phyloP scores from a whole-genome alignment of 768 basidiomycete species.

The Flagelloscypha sp. region DNA sequence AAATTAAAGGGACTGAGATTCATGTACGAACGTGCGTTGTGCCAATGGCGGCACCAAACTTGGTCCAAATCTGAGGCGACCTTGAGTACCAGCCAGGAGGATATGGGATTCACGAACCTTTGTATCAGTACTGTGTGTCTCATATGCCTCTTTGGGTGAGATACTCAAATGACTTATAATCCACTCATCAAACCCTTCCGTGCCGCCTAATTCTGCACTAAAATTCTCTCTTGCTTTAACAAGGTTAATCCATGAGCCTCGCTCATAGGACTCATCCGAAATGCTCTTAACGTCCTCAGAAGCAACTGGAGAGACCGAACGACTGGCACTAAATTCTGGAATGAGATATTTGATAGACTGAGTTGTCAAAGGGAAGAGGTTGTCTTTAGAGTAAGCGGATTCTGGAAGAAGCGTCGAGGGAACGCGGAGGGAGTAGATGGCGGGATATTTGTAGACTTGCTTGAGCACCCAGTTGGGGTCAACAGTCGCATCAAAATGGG shows the following conservation, averaged over 20 bases:
- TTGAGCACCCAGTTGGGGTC: conserved; percentile 42
- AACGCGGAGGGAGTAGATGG: conserved; percentile 50
- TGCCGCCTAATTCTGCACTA: conserved; percentile 42
- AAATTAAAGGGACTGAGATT: background rate
- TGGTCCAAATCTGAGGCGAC: conserved; percentile 63
- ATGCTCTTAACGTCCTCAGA: conserved; percentile 19
- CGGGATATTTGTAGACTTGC: conserved; percentile 47
- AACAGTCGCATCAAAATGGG: conserved; percentile 69
- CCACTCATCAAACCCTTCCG: conserved; percentile 63
- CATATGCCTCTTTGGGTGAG: conserved; percentile 63
- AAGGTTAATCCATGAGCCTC: conserved; percentile 48
- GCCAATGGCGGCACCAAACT: no score
- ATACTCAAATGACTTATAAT: conserved; percentile 52
- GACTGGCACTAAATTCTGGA: conserved; percentile 48
- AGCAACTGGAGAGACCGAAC: conserved; percentile 21
- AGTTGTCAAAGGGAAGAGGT: conserved; percentile 29
- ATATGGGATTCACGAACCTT: conserved; percentile 35
- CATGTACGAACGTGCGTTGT: conserved; percentile 1
- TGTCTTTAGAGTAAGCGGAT: no score
- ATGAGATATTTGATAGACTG: conserved; percentile 33
- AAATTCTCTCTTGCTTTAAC: conserved; percentile 46
- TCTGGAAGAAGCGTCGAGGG: conserved; percentile 35
- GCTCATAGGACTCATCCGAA: conserved; percentile 34
- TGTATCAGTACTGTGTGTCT: conserved; percentile 59
- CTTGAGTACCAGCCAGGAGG: background rate